Conservation (phyloP, 805 yeast genomes). For the Wickerhamiella azymoides region DNA sequence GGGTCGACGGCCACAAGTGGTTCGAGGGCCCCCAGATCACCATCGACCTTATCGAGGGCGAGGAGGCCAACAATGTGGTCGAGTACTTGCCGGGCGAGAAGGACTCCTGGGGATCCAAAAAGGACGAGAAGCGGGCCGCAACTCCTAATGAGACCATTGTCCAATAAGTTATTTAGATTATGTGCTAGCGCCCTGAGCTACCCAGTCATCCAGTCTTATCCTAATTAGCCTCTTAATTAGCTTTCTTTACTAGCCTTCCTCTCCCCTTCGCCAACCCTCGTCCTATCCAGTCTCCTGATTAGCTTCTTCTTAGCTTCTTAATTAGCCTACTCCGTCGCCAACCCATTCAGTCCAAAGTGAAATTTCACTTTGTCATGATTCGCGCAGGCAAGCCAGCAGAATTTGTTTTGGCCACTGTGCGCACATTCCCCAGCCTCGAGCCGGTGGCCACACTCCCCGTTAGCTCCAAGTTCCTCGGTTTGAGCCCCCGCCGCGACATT, state of each 20-base stretch:
- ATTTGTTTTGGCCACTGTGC: conserved; percentile 60
- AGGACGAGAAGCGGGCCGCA: not conserved
- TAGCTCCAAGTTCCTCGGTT: conserved; percentile 51
- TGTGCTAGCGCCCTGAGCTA: too few relatives aligned
- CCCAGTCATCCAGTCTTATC: too few relatives aligned
- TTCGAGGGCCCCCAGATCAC: conserved; percentile 41
- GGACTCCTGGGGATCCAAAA: not conserved
- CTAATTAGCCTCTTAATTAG: too few relatives aligned
- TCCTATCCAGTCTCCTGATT: too few relatives aligned
- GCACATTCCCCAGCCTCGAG: conserved; percentile 82
- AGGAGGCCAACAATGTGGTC: conserved; percentile 21
- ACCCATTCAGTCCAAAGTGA: too few relatives aligned
- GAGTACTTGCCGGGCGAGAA: not conserved
- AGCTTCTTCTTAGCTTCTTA: too few relatives aligned
- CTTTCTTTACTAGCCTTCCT: not conserved
- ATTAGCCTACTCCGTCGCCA: not conserved
- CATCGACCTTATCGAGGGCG: conserved; percentile 25
- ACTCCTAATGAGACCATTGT: not conserved
- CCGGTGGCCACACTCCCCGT: conserved; percentile 70
- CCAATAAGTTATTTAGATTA: not conserved
- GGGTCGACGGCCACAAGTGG: conserved; percentile 35
- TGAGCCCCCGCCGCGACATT: conserved; percentile 76
- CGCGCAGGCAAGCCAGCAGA: conserved; percentile 35
- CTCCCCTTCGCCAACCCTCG: too few relatives aligned
- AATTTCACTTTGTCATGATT: conserved; percentile 5